A percentile compares a stretch with the other conserved stretches of the same genome.
Evolutionary conservation across 2,329 filamentous ascomycete genomes (phyloP).

Genomic region (Ophiocordyceps robertsii): DNA sequence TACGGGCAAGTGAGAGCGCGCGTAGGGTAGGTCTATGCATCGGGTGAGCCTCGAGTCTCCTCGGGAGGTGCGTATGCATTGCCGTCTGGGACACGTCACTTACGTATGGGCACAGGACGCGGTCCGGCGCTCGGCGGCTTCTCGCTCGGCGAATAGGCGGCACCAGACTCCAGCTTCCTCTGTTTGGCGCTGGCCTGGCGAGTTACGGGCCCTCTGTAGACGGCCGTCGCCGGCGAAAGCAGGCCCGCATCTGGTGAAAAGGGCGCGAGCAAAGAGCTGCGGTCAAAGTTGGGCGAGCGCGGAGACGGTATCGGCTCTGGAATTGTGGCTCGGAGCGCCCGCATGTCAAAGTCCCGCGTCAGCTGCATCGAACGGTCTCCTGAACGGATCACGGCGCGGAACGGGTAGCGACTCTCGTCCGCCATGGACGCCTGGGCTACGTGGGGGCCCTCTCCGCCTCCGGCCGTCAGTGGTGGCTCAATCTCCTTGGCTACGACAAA

Average conservation of each 20-base stretch:
- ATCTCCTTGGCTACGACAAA: constrained; percentile 14
- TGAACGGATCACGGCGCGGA: constrained; percentile 16
- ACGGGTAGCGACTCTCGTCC: constrained; percentile 8
- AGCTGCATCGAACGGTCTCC: constrained; percentile 31
- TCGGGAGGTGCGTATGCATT: background rate
- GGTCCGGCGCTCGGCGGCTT: background rate
- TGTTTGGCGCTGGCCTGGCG: background rate
- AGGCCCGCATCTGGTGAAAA: background rate
- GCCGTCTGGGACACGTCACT: background rate
- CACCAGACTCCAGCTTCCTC: background rate
- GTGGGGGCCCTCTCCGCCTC: background rate
- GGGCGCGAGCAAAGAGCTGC: constrained; percentile 4
- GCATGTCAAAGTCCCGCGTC: constrained; percentile 35
- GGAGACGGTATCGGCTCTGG: constrained; percentile 17
- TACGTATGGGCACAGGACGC: constrained; percentile 5
- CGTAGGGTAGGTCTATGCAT: constrained; percentile 15
- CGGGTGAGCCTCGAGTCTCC: background rate
- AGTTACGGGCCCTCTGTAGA: background rate
- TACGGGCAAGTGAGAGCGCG: constrained; percentile 31
- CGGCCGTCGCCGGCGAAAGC: background rate
- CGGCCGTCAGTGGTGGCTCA: constrained; percentile 4
- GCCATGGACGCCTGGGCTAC: background rate
- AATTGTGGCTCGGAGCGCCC: constrained; percentile 31
- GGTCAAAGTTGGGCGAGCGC: constrained; percentile 7
- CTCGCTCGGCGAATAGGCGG: background rate